Evolutionary conservation across 169 alveolate genomes (phyloP).

Genomic region (Plasmodium coatneyi): DNA sequence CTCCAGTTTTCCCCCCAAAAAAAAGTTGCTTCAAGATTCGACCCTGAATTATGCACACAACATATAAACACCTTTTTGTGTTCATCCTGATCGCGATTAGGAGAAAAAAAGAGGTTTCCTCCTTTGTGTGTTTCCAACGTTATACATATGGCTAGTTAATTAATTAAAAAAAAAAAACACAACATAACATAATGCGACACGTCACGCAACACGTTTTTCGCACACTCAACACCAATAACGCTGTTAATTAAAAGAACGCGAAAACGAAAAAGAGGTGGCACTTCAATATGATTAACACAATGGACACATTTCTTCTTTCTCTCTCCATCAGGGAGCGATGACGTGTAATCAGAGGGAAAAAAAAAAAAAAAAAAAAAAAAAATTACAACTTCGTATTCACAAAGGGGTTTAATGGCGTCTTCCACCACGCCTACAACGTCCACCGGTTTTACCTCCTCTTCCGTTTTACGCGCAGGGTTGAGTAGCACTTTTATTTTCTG

Average conservation of each 20-base stretch:
- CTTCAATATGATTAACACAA: neutral
- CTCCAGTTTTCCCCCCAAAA: neutral
- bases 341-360: neutral
- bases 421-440: neutral
- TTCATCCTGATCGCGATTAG: neutral
- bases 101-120: neutral
- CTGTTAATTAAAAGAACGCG: neutral
- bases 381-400: neutral
- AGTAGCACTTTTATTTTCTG: neutral
- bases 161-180: slow-evolving; percentile 7
- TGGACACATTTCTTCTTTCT: neutral
- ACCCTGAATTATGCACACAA: neutral
- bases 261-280: neutral
- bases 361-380: slow-evolving; percentile 1
- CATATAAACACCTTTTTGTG: neutral
- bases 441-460: neutral
- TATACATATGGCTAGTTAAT: slow-evolving; percentile 18
- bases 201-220: neutral
- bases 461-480: neutral
- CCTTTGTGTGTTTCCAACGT: neutral
- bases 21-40: neutral
- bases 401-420: neutral
- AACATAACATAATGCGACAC: neutral
- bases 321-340: neutral
- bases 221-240: neutral